Base-by-base conservation (phyloP, 2,329 filamentous ascomycete genomes). In the Tothia fuscella region DNA sequence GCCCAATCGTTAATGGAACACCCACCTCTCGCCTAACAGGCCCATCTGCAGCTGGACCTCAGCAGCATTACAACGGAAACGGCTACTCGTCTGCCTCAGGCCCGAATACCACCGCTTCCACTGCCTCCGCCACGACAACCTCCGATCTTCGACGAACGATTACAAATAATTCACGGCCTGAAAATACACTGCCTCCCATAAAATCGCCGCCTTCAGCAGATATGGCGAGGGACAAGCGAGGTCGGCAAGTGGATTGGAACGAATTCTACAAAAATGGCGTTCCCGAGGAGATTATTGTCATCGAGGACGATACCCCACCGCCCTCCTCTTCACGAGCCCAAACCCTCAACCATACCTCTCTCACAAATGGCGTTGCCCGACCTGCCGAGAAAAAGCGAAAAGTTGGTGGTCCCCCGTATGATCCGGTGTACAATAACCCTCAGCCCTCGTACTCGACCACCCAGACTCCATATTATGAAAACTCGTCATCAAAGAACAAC, bases 311-410 rank as follows among this genome's bases (percentile, higher is more conserved):
- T 49, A 58, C 60, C 34, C 58, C 54, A 41, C 47, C 48, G 17
- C 31, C 44, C 16, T 21, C 44, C 52, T 9, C 38, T 44, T n/a
- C n/a, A n/a, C n/a, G n/a, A n/a, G 22, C 47, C 49, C 16, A 51
- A 46, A 21, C 35, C n/a, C 13, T 28, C 22, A 37, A 37, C 20
- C 44, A 35, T 54, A 51, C 25, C 48, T 49, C 7, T 28, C 20
- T 21, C 28, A 50, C 67, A 10, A 70, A 70, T 24, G 66, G 64
- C 3, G 63, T 61, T 3, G 49, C 53, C 32, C 65, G 66, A 25
- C 78, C 79, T 56, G 61, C 71, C 33, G 72, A 75, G 54, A 94
- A 89, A 68, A 86, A 76, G 70, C 74, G 80, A 64, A 84, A 80
- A 62, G 84, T 76, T 59, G 67, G 70, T 53, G 59, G 71, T 51